Evolutionary conservation across 202 grass and related monocot genomes (phyloP), one percentile per base, ranked within the genome.

Genomic region (Carex sylvatica): DNA sequence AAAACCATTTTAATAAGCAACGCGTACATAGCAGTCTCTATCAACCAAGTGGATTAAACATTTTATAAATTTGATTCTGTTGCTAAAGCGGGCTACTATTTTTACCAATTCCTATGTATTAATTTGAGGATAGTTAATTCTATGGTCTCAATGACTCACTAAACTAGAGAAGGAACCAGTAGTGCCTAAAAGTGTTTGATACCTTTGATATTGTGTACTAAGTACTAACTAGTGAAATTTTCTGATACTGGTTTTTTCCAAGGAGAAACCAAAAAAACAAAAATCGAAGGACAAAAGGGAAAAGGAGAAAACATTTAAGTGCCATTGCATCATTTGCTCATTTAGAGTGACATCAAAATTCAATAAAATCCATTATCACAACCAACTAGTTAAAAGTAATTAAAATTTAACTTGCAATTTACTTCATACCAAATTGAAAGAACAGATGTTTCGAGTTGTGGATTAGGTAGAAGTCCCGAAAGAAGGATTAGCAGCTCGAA

Each of bases 371-470:
- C 42, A 69, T 72, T 47, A 55, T 76, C 24, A 18, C 15, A 76
- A 31, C 9, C 49, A 15, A 56, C 55, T 3, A n/a, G 72, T 76
- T 31, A 18, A 55, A 44, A 44, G 8, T 44, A 44, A 76, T 33
- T 19, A 18, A n/a, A 31, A 3, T 15, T 1, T 26, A n/a, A 76
- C 10, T 19, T 56, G 24, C 4, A n/a, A 15, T 55, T 15, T 55
- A 15, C 22, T 72, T 73, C 70, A 30, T 93, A 98, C 95, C 92
- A 91, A 64, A 98, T 87, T 13, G 95, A 95, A 63, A 98, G 92
- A 77, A 95, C 92, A n/a, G 95, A 95, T 61, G 92, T 98, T 82
- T 98, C 90, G 22, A 98, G 89, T 83, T 93, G 64, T 30, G 95
- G 90, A 86, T 98, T 91, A 36, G 91, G 91, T 52, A 95, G 62